These are phyloP conservation scores for Chrysoporthe puriensis DNA, from an alignment of 2,329 filamentous ascomycete species.

Conservation along the genomic window DNA sequence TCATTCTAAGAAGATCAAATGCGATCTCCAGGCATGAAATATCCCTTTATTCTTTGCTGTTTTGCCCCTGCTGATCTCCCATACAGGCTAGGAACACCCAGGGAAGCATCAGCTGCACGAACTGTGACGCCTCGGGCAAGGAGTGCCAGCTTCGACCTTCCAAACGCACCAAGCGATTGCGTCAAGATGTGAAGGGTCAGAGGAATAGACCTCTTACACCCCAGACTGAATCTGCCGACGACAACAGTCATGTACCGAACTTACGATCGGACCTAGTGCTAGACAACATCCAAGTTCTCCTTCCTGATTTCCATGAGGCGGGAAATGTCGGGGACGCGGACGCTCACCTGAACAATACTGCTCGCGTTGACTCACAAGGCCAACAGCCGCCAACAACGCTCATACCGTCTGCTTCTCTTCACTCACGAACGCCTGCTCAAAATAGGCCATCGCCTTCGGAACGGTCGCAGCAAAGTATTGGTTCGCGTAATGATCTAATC, in stretches of 20 bases:
- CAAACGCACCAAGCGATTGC: slow-evolving; percentile 33
- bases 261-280: slow-evolving; percentile 7
- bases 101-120: slow-evolving; percentile 36
- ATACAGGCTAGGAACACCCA: slow-evolving; percentile 30
- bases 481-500: background rate
- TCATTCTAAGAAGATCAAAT: slow-evolving; percentile 43
- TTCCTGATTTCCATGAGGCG: slow-evolving; percentile 14
- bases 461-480: slow-evolving; percentile 2
- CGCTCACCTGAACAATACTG: background rate
- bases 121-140: slow-evolving; percentile 35
- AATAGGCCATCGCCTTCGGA: background rate
- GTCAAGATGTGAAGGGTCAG: background rate
- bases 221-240: background rate
- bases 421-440: background rate
- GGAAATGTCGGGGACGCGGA: background rate
- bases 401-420: background rate
- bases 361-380: background rate
- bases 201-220: background rate
- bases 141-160: slow-evolving; percentile 38
- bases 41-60: background rate
- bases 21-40: slow-evolving; percentile 37
- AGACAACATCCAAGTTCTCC: slow-evolving; percentile 12
- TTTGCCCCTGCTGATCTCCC: slow-evolving; percentile 3
- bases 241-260: background rate
- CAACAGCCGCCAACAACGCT: background rate